Evolutionary conservation across 2,329 filamentous ascomycete species (phyloP).

Genomic region (Trichoderma aggressivum): DNA sequence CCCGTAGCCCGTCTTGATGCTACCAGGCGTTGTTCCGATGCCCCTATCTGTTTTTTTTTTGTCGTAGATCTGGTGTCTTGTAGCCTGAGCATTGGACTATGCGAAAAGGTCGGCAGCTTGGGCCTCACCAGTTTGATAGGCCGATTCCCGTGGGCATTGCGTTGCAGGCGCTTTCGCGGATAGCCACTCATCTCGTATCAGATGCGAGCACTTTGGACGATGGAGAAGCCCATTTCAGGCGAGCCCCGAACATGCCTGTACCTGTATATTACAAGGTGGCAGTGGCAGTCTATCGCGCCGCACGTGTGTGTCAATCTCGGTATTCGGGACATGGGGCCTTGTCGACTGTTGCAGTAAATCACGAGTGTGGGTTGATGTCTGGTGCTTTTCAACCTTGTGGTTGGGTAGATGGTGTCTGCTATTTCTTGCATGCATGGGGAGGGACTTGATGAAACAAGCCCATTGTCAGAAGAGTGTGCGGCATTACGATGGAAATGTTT

Average conservation of each 20-base stretch:
- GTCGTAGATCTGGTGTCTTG: neutral
- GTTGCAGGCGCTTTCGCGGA: neutral
- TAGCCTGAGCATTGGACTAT: neutral
- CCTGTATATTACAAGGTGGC: neutral
- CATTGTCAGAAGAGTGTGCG: neutral
- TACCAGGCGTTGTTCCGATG: neutral
- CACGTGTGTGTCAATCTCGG: slow-evolving; percentile 10
- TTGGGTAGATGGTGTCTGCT: neutral
- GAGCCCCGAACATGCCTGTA: neutral
- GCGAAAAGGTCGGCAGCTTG: neutral
- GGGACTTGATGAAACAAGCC: neutral
- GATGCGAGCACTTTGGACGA: neutral
- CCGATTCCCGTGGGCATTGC: neutral
- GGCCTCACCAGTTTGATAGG: neutral
- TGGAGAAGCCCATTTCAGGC: neutral
- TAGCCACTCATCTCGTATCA: neutral
- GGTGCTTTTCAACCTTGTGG: neutral
- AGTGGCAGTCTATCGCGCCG: neutral
- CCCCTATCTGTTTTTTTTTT: neutral
- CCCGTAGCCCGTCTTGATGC: neutral
- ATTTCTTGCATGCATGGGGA: neutral
- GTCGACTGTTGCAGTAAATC: neutral
- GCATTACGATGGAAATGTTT: neutral
- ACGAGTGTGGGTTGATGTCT: neutral
- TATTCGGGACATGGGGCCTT: neutral